These are phyloP conservation scores for Fusarium palustre DNA, from an alignment of 2,329 filamentous ascomycete genomes.

Conservation along the genomic window DNA sequence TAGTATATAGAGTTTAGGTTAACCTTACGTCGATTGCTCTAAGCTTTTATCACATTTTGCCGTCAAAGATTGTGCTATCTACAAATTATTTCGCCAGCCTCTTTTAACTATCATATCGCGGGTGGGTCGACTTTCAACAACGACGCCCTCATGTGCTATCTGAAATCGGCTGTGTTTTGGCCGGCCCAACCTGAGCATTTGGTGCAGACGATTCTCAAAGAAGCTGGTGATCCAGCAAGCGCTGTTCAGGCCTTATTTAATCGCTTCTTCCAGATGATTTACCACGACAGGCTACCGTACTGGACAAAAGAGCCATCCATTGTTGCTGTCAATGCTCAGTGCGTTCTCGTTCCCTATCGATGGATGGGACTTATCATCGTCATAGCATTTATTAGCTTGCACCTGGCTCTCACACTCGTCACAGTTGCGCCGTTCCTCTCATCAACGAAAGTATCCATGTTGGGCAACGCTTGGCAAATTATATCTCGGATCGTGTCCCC, in stretches of 20 bases:
- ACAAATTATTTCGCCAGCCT: background rate
- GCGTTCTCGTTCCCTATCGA: background rate
- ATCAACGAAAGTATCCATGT: background rate
- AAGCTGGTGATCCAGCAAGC: slow-evolving; percentile 11
- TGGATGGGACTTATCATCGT: slow-evolving; percentile 2
- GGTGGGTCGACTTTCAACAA: slow-evolving; percentile 1
- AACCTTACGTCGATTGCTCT: too few relatives aligned
- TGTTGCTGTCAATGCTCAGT: background rate
- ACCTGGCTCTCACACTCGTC: background rate
- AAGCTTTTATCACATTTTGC: too few relatives aligned
- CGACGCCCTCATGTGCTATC: background rate
- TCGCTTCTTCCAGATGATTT: slow-evolving; percentile 29
- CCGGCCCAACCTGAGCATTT: slow-evolving; percentile 17
- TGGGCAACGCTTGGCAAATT: slow-evolving; percentile 22
- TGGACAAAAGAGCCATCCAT: background rate
- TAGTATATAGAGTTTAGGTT: too few relatives aligned
- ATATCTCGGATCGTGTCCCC: slow-evolving; percentile 24
- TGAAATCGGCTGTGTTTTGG: background rate
- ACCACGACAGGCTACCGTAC: background rate
- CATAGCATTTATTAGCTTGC: rapidly evolving
- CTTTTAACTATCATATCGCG: background rate
- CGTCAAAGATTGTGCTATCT: too few relatives aligned
- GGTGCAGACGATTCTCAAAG: slow-evolving; percentile 11
- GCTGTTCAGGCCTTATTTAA: background rate
- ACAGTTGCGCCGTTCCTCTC: slow-evolving; percentile 5